Conservation (phyloP, 179 eudicot genomes). For the Beta corolliflora region DNA sequence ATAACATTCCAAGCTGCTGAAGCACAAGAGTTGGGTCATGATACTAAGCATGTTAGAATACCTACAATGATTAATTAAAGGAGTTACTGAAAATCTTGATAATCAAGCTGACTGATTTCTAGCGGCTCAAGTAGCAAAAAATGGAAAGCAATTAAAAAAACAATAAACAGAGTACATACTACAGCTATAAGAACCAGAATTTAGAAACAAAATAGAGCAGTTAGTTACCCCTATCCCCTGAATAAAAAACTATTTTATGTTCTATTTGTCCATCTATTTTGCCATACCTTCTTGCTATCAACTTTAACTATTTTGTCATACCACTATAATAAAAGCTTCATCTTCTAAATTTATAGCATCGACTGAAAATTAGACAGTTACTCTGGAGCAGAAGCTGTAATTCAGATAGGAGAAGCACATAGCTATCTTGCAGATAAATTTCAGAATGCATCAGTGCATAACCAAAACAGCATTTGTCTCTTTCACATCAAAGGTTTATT, state of each 20-base stretch:
- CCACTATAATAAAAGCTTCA: background rate
- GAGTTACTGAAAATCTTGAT: background rate
- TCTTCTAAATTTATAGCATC: background rate
- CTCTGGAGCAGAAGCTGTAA: background rate
- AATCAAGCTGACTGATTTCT: background rate
- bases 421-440: background rate
- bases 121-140: background rate
- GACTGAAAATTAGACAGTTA: background rate
- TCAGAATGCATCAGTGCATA: background rate
- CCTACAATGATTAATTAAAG: background rate
- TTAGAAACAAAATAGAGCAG: background rate
- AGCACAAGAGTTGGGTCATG: background rate
- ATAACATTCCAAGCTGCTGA: background rate
- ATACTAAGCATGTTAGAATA: background rate
- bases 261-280: background rate
- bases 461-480: background rate
- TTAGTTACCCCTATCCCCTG: background rate
- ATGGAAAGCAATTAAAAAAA: background rate
- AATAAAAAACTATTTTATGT: background rate
- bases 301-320: background rate
- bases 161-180: background rate
- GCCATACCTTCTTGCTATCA: background rate
- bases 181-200: background rate
- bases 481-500: background rate
- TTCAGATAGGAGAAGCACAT: background rate